These are phyloP conservation scores for Phoenix dactylifera DNA, from an alignment of 176 grass and related monocot genomes.

Conservation along the genomic window DNA sequence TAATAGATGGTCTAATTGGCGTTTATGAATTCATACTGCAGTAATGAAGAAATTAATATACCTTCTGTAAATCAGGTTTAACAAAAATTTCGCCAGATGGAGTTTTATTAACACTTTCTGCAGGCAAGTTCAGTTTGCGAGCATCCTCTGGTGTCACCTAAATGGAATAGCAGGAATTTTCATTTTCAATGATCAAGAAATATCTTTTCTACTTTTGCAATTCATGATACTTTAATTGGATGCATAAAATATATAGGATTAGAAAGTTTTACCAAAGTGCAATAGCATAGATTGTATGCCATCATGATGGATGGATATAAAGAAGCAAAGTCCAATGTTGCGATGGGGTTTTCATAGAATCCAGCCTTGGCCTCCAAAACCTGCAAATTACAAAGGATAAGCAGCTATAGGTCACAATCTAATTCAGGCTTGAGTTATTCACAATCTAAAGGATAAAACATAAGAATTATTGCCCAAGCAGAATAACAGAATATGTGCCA, in stretches of 20 bases:
- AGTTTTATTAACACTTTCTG: slow-evolving; percentile 79
- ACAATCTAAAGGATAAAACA: too few species aligned
- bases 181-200: too few species aligned
- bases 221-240: too few species aligned
- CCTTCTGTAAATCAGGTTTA: slow-evolving; percentile 91
- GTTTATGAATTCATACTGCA: neutral
- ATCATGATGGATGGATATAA: slow-evolving; percentile 99
- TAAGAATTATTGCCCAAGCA: too few species aligned
- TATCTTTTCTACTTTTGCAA: too few species aligned
- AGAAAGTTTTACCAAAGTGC: slow-evolving; percentile 75
- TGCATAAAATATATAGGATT: too few species aligned
- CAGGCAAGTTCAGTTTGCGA: slow-evolving; percentile 60
- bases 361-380: slow-evolving; percentile 98
- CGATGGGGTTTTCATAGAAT: slow-evolving; percentile 96
- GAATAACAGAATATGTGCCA: too few species aligned
- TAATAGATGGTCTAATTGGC: too few species aligned
- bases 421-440: too few species aligned
- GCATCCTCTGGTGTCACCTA: slow-evolving; percentile 88
- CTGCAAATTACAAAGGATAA: slow-evolving; percentile 26
- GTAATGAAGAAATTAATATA: slow-evolving; percentile 17
- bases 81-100: slow-evolving; percentile 97
- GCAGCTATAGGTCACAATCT: neutral
- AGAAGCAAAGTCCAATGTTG: slow-evolving; percentile 99
- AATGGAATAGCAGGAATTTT: slow-evolving; percentile 20
- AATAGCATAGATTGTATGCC: slow-evolving; percentile 98